These are phyloP conservation scores for Setaria viridis DNA, from an alignment of 202 grass and related monocot species.

Conservation along the genomic window DNA sequence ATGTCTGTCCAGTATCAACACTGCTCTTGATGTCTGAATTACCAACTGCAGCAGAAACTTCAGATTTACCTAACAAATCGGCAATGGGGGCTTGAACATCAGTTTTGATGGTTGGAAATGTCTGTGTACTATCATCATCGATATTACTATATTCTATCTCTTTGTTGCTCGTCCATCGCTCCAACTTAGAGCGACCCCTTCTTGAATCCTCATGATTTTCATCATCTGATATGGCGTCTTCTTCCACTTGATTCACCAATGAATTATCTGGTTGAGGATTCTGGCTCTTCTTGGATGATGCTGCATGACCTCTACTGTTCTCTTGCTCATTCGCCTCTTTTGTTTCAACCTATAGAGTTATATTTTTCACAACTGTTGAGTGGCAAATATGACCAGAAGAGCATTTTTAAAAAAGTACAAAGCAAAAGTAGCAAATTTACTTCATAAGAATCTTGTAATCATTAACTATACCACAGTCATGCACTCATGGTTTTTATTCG, in stretches of 20 bases:
- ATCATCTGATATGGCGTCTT: conserved; percentile 77
- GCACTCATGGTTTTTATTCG: conserved; percentile 12
- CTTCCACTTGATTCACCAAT: conserved; percentile 61
- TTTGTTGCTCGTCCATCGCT: conserved; percentile 96
- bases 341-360: conserved; percentile 61
- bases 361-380: conserved; percentile 45
- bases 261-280: conserved; percentile 55
- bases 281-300: conserved; percentile 54
- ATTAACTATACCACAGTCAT: neutral
- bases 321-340: conserved; percentile 67
- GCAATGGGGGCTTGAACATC: conserved; percentile 49
- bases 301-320: conserved; percentile 51
- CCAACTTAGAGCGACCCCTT: conserved; percentile 92
- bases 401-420: conserved; percentile 31
- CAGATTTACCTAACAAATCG: conserved; percentile 56
- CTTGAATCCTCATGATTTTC: conserved; percentile 76
- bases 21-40: conserved; percentile 56
- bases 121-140: conserved; percentile 47
- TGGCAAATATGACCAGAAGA: conserved; percentile 32
- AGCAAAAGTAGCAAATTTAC: conserved; percentile 23
- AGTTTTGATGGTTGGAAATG: conserved; percentile 49
- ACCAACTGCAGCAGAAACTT: conserved; percentile 49
- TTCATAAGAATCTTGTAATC: neutral
- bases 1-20: conserved; percentile 61
- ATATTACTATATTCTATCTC: conserved; percentile 80